phyloP scores from a whole-genome alignment of 768 basidiomycete genomes.

The Lactarius deliciosus region DNA sequence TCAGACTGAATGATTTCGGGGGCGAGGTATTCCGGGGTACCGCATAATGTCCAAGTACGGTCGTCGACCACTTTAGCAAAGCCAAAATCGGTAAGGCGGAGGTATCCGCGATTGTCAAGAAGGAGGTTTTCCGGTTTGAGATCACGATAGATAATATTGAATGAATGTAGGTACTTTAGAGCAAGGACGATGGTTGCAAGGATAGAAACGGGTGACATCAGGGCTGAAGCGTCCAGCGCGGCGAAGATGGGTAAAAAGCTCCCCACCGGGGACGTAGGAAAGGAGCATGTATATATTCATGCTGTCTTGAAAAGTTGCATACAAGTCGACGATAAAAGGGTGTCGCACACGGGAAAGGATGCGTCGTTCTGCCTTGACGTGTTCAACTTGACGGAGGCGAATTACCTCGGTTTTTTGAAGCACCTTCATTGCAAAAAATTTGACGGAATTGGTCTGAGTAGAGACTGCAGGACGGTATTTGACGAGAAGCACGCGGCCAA shows the following conservation, averaged over 20 bases:
- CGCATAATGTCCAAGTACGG: slow-evolving; percentile 96
- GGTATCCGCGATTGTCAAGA: slow-evolving; percentile 88
- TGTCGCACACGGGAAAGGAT: slow-evolving; percentile 91
- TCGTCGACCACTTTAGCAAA: slow-evolving; percentile 98
- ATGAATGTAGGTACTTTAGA: slow-evolving; percentile 90
- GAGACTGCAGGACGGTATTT: slow-evolving; percentile 57
- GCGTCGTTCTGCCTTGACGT: slow-evolving; percentile 94
- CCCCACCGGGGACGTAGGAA: slow-evolving; percentile 94
- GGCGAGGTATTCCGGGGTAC: slow-evolving; percentile 94
- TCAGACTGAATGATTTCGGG: slow-evolving; percentile 98
- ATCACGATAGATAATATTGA: slow-evolving; percentile 98
- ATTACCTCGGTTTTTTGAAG: slow-evolving; percentile 84
- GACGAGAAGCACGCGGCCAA: slow-evolving; percentile 89
- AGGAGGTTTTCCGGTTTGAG: slow-evolving; percentile 99
- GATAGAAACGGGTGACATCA: slow-evolving; percentile 97
- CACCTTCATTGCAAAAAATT: slow-evolving; percentile 85
- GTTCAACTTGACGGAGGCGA: slow-evolving; percentile 91
- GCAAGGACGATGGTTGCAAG: slow-evolving; percentile 95
- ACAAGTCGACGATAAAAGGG: slow-evolving; percentile 96
- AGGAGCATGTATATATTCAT: slow-evolving; percentile 98
- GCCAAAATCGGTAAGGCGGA: slow-evolving; percentile 95
- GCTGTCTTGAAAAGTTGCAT: slow-evolving; percentile 92
- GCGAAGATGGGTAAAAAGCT: slow-evolving; percentile 94
- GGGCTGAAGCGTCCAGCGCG: slow-evolving; percentile 93
- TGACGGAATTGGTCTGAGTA: slow-evolving; percentile 48